phyloP scores from a whole-genome alignment of 1,284 basidiomycete genomes.

The Rhodotorula sp. region DNA sequence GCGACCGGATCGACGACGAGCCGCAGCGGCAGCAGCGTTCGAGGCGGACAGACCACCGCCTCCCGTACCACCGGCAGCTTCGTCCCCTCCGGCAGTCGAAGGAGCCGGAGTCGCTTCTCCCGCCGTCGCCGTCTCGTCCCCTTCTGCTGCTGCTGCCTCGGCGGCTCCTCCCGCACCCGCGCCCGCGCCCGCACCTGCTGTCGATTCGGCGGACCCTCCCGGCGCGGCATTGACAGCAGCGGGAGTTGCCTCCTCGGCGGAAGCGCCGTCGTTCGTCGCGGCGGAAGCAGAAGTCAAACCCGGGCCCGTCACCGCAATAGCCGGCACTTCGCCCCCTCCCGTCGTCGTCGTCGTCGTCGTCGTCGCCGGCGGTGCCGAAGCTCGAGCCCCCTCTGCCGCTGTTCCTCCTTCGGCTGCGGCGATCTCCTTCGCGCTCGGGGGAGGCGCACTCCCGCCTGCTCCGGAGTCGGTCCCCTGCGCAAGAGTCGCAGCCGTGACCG shows the following conservation, averaged over 20 bases:
- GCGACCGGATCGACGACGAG: constrained; percentile 9
- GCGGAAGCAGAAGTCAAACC: not conserved
- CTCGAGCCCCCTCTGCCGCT: not conserved
- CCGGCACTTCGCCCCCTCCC: not conserved
- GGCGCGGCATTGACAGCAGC: not conserved
- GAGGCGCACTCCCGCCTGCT: not conserved
- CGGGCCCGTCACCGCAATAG: not conserved
- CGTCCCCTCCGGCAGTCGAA: not conserved
- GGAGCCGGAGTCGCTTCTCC: not conserved
- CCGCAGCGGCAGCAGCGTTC: not conserved
- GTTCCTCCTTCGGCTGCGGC: not conserved
- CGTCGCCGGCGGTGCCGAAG: not conserved
- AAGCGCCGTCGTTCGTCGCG: not conserved
- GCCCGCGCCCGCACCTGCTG: no score
- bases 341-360: not conserved
- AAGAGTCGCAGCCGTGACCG: not conserved
- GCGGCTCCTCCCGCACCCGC: no score
- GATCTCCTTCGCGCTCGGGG: not conserved
- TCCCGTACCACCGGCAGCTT: not conserved
- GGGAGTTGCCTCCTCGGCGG: not conserved
- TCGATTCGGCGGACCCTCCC: no score
- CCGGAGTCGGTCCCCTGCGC: not conserved
- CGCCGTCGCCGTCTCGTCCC: not conserved
- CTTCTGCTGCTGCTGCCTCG: not conserved
- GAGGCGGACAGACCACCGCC: not conserved